Evolutionary conservation across 805 yeast species (phyloP), one percentile per base, ranked within the genome.

Genomic region (Saccharomycopsis malanga): DNA sequence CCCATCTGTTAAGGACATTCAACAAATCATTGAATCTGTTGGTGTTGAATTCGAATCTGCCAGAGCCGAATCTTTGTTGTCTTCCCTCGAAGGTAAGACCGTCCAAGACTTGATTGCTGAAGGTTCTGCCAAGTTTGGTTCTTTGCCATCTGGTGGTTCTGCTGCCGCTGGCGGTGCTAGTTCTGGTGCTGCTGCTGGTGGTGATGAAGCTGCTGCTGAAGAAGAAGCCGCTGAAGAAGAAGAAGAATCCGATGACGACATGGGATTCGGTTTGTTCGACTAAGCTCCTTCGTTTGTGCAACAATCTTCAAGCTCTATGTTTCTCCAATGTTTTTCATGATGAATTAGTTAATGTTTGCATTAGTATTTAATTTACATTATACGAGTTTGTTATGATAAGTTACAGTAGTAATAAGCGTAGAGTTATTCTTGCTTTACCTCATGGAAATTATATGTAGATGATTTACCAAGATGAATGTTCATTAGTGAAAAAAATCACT

Each of bases 261-360:
- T 85, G 94, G 95, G 95, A 64, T 81, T 83, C 83, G 95, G 95
- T 80, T 84, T 93, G 72, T 93, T 93, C 84, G 99, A 93, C 81
- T 93, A 93, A 79, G 62, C 65, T 22, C 15, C 25, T 41, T 22
- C 20, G 20, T 27, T 9, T n/a, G 9, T 18, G 6, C 9, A 32
- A 32, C 9, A 32, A 27, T 27, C 12, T 27, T 32, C 36, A 32
- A 32, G 6, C 17, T 12, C 9, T 9, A 10, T 32, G 9, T n/a
- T 32, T 32, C 6, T 32, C 17, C n/a, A n/a, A n/a, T n/a, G n/a
- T n/a, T n/a, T 32, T 14, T 32, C 17, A 27, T 27, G 30, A 5
- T 32, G 18, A 32, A 32, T 12, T 32, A 32, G 36, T 7, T 32
- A 32, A 32, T 32, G 36, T 9, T 32, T 10, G 36, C 15, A 32